Base-by-base conservation (phyloP, 2,329 filamentous ascomycete genomes). In the Fusarium redolens region DNA sequence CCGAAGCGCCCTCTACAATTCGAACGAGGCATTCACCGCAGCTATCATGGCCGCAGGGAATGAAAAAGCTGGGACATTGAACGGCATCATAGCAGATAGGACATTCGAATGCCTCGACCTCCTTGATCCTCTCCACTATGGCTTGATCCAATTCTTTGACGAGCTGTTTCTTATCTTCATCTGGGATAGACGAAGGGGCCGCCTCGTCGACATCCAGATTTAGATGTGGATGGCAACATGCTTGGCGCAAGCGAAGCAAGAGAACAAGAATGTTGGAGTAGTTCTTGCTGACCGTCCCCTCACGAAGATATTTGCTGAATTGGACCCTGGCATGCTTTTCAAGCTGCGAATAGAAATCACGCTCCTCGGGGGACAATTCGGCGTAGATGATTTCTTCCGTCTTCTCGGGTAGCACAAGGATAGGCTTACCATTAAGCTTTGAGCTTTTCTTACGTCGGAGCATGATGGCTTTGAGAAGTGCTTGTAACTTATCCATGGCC, bases 211-310 rank as follows among this genome's bases (percentile, higher is more conserved):
- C 79, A 65, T 80, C 79, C 3, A 79, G 61, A 55, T 78, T 80
- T 13, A 81, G 70, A 62, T 77, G 76, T 9, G 78, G 76, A 48
- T 81, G 73, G 73, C 83, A 82, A 76, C 85, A 88, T 74, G 93
- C 90, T 81, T 97, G 95, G 11, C 95, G 91, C 75, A 97, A 88
- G 28, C 95, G 91, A 13, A 97, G 88, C 11, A 97, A 86, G 22
- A 97, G 85, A 13, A 97, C 92, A 28, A 98, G 85, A 47, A 97
- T 91, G 73, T 92, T 92, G 12, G 92, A 92, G 78, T 97, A 97
- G 65, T 79, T 86, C 85, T 81, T 86, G 86, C 86, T 91, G 82
- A 96, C 85, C 2, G 90, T 92, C 7, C 90, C 90, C 22, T 87
- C 86, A 31, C 89, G 88, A 22, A 97, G 85, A 74, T 94, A 96